Base-by-base conservation (phyloP, 2,329 filamentous ascomycete genomes). In the Domatiomyces catenatus region DNA sequence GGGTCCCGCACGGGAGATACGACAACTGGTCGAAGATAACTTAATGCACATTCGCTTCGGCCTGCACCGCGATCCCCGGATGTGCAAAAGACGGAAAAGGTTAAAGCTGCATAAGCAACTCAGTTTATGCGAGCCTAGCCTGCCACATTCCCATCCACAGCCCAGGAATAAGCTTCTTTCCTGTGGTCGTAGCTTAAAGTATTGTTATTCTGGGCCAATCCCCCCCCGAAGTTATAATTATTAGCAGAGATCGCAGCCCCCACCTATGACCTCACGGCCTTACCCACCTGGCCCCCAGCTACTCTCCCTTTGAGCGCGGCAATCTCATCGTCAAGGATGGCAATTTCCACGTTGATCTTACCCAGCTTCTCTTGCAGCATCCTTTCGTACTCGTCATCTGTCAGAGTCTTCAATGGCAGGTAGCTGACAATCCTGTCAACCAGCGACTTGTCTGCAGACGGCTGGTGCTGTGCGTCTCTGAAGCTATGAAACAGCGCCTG, bases 261-360 rank as follows among this genome's bases (percentile, higher is more conserved):
- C 32, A 39, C 32, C 10, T 15, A 39, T 15, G 32, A 15, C 12
- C 32, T 39, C 10, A 39, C 32, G 10, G 12, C 10, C 12, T 5
- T 39, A 39, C 10, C 10, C 4, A 8, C 4, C 12, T 8, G 8
- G 7, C 22, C 19, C 26, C 20, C 10, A 47, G 42, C 43, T 50
- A 42, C 53, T 47, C n/a, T 50, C 45, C 32, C 5, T 28, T 46
- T 47, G 5, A 58, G 48, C 7, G 67, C 71, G 46, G 72, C 75
- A 57, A 92, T 85, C 60, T 79, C 80, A 49, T 90, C 86, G 60
- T 92, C 84, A 36, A 90, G 72, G 4, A 92, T 65, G 0, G 84
- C 80, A 64, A 92, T 87, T 54, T 90, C 83, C 1, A 78, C 83
- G 56, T 92, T 82, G 2, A 90, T 68, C 54, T 72, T 75, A 22